Base-by-base conservation (phyloP, 208 protist genomes). In the Dictyostelium gargantuum region DNA sequence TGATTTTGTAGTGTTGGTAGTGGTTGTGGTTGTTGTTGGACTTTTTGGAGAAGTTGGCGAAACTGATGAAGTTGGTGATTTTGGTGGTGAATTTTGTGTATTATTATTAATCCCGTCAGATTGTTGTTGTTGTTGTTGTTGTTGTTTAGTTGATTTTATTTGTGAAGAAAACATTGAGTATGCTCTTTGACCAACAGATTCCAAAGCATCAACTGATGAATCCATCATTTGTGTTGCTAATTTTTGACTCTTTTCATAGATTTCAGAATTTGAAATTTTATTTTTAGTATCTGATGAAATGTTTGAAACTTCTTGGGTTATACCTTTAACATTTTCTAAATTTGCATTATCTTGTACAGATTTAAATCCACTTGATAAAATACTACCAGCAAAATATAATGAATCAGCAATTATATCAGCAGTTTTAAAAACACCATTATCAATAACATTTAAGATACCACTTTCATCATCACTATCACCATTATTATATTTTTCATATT, bases 371-470 rank as follows among this genome's bases (percentile, higher is more conserved):
- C 50, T 89, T 35, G 44, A 75, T 15, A 89, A 66, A 17, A 89
- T 40, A 79, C 35, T 79, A 40, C 68, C 23, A 42, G 82, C 82
- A 68, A 79, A 89, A 9, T 68, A 52, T n/a, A 89, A 52, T 48
- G 82, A 89, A 79, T 79, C 82, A 19, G 82, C 82, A 68, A 89
- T 89, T 2, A 89, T 61, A 79, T 89, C 82, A 2, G 82, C 82
- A 15, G 82, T 79, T 66, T 89, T 89, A 42, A 89, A 89, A 23
- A 89, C 82, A 79, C 66, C 44, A 50, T 89, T 89, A 79, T 89
- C 82, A 40, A 89, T 61, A 4, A 58, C 82, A 79, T 68, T 68
- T 26, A 89, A 52, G 19, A 89, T 48, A 6, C 3, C 21, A 54
- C 48, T 50, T 17, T 48, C 68, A 10, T 61, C 50, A 46, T 66